Evolutionary conservation across 805 yeast species (phyloP).

Genomic region (Starmerella powellii): DNA sequence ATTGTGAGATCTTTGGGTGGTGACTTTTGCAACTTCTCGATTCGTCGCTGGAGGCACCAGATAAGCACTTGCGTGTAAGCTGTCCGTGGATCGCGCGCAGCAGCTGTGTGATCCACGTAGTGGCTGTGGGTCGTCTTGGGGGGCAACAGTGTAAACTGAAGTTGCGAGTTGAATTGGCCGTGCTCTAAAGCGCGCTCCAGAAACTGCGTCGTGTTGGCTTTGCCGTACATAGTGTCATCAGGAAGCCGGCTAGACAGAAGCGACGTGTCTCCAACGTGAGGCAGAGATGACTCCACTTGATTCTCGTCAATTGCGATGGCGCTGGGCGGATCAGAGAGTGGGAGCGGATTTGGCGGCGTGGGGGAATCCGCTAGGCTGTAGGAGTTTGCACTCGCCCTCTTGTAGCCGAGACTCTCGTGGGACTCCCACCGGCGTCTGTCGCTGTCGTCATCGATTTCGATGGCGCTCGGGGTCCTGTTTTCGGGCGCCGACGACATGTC

Average conservation of each 20-base stretch:
- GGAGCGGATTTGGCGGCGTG: background rate
- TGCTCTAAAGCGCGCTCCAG: slow-evolving; percentile 4
- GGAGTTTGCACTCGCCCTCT: background rate
- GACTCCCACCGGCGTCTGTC: slow-evolving; percentile 4
- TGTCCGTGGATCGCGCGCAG: background rate
- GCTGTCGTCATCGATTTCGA: slow-evolving; percentile 5
- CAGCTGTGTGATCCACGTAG: slow-evolving; percentile 1
- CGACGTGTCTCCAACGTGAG: no score
- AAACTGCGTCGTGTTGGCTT: slow-evolving; percentile 2
- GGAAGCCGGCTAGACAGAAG: no score
- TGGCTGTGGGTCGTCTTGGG: background rate
- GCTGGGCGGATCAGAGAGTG: background rate
- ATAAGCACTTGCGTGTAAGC: slow-evolving; percentile 18
- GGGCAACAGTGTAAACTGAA: background rate
- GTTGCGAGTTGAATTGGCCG: background rate
- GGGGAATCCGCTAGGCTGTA: slow-evolving; percentile 4
- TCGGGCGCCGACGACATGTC: background rate
- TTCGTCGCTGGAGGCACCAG: slow-evolving; percentile 16
- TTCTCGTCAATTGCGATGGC: background rate
- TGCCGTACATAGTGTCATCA: background rate
- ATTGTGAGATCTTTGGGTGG: slow-evolving; percentile 2
- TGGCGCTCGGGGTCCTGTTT: slow-evolving; percentile 11
- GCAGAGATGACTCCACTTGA: background rate
- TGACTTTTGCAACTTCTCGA: slow-evolving; percentile 1
- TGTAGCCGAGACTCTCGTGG: slow-evolving; percentile 15